Evolutionary conservation across 495 filamentous ascomycete species (phyloP), one percentile per base, ranked within the genome.

Genomic region (Neurospora sp.): DNA sequence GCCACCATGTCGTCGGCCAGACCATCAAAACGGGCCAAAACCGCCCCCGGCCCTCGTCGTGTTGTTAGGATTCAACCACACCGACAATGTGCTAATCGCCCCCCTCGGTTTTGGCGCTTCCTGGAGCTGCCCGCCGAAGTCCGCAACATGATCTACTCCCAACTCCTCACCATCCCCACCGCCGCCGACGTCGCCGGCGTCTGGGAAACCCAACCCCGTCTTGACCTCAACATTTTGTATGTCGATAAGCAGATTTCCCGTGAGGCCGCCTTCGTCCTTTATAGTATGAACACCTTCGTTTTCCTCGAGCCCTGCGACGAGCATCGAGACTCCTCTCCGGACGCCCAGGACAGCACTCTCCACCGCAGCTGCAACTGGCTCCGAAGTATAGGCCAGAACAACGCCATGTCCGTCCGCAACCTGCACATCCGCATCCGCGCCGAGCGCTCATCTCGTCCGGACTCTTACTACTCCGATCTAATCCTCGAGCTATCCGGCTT

Each of bases 221-320:
- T 70, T 9, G 66, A 73, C 69, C 40, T 76, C 69, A 44, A 38
- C 71, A 41, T 75, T 27, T 69, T 78, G 42, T 72, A 70, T 4
- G 73, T 71, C 7, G 69, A 41, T 71, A 69, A 72, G 27, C 71
- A 72, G 42, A 71, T 75, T 40, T 39, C 46, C 66, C 20, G 12
- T 23, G 77, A 78, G 69, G 75, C 75, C 18, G 46, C 75, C 9
- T 48, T 70, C 66, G 38, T 70, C 38, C 69, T 78, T 1, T 78
- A 76, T 70, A 71, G 70, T 62, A 70, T 4, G 12, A 78, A 78
- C 74, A 75, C 75, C 16, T 78, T 78, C 31, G 31, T 54, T 66
- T 73, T 78, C 18, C 71, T 78, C 27, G 76, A 78, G 73, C 71
- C 9, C 31, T 76, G 76, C 62, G 76, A 76, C 40, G 46, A 69